Conservation (phyloP, 2,329 filamentous ascomycete species). For the Samsoniella hepiali region DNA sequence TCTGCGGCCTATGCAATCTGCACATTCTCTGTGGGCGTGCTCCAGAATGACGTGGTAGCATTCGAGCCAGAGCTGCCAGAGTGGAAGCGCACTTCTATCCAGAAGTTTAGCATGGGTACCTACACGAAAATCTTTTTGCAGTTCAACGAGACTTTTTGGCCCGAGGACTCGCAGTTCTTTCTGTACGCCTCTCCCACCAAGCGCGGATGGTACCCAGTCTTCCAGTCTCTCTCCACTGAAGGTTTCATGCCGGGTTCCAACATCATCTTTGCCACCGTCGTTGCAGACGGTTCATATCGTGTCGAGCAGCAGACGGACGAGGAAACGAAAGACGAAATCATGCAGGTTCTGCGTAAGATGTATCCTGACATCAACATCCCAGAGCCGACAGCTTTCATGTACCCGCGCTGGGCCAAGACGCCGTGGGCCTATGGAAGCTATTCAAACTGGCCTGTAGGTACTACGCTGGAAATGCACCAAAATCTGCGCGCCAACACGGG, state of each 20-base stretch:
- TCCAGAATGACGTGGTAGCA: slow-evolving; percentile 57
- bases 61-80: slow-evolving; percentile 58
- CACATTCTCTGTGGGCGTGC: slow-evolving; percentile 66
- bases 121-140: slow-evolving; percentile 73
- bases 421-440: slow-evolving; percentile 57
- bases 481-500: slow-evolving; percentile 64
- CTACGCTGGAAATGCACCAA: slow-evolving; percentile 62
- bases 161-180: slow-evolving; percentile 40
- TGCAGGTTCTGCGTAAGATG: slow-evolving; percentile 58
- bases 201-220: slow-evolving; percentile 52
- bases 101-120: slow-evolving; percentile 64
- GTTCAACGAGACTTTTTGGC: slow-evolving; percentile 66
- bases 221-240: slow-evolving; percentile 57
- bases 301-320: slow-evolving; percentile 59
- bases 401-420: slow-evolving; percentile 53
- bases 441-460: slow-evolving; percentile 64
- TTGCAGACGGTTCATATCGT: slow-evolving; percentile 52
- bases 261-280: slow-evolving; percentile 64
- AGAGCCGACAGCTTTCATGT: slow-evolving; percentile 58
- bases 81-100: slow-evolving; percentile 64
- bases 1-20: slow-evolving; percentile 60
- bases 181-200: slow-evolving; percentile 42
- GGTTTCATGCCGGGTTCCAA: slow-evolving; percentile 60
- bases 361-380: slow-evolving; percentile 56
- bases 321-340: slow-evolving; percentile 53